Percentiles rank a stretch among this genome's conserved stretches.
phyloP scores from a whole-genome alignment of 768 basidiomycete genomes.

The Baorangia bicolor region DNA sequence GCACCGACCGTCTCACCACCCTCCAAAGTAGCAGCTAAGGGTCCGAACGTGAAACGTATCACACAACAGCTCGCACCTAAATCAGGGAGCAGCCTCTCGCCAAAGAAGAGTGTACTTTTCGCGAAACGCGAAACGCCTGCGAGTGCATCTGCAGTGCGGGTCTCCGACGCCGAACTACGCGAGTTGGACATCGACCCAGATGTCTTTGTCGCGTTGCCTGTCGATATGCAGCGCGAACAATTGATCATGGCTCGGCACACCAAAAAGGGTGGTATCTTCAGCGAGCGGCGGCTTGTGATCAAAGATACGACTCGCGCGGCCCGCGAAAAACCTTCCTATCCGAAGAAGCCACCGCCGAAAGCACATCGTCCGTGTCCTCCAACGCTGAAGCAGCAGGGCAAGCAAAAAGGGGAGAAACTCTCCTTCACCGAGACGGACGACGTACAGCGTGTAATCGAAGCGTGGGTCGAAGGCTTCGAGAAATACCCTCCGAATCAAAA shows the following conservation, averaged over 20 bases:
- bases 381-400: conserved; percentile 55
- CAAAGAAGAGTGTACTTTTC: conserved; percentile 39
- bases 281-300: conserved; percentile 48
- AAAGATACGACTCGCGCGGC: conserved; percentile 37
- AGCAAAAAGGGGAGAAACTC: conserved; percentile 51
- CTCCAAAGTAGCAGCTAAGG: conserved; percentile 30
- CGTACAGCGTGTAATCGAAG: conserved; percentile 66
- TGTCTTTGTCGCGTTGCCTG: conserved; percentile 65
- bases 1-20: conserved; percentile 1
- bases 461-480: conserved; percentile 70
- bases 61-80: conserved; percentile 63
- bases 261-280: conserved; percentile 37
- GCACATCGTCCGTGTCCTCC: conserved; percentile 52
- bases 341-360: conserved; percentile 52
- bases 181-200: conserved; percentile 71
- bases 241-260: conserved; percentile 57
- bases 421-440: conserved; percentile 66
- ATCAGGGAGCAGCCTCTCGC: conserved; percentile 41
- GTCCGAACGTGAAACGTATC: conserved; percentile 53
- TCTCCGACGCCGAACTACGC: conserved; percentile 56
- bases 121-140: conserved; percentile 30
- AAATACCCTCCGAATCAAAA: conserved; percentile 63
- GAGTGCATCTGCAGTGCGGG: conserved; percentile 37
- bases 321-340: conserved; percentile 35
- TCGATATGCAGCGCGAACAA: conserved; percentile 70